Percentiles rank a stretch among this genome's conserved stretches.
These are phyloP conservation scores for Rossbeevera mucosa DNA, from an alignment of 768 basidiomycete genomes.

Conservation along the genomic window DNA sequence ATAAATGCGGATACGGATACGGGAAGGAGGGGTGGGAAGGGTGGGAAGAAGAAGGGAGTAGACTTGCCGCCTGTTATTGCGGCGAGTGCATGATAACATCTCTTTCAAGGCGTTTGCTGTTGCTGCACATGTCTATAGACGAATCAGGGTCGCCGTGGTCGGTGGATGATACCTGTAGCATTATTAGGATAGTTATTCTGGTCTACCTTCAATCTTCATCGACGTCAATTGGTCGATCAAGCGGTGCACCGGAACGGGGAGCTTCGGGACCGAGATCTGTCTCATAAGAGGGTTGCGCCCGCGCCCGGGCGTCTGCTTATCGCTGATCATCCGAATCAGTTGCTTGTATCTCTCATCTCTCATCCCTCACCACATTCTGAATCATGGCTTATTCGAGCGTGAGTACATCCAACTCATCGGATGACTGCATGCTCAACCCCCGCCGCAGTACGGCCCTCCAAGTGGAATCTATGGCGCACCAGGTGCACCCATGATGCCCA, in stretches of 20 bases:
- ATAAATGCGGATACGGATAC: conserved; percentile 5
- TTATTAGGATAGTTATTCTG: conserved; percentile 28
- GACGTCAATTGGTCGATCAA: too few relatives aligned
- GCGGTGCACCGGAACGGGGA: too few relatives aligned
- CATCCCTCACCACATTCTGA: neutral
- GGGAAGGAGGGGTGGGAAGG: conserved; percentile 13
- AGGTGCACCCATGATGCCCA: neutral
- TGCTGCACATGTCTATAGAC: conserved; percentile 16
- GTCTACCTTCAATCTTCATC: too few relatives aligned
- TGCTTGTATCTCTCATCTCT: neutral
- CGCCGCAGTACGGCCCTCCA: neutral
- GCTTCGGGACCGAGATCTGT: neutral
- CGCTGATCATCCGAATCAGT: conserved; percentile 6
- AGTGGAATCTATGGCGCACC: neutral
- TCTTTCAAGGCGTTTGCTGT: neutral
- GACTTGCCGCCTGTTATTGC: conserved; percentile 34
- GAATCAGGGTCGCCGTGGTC: conserved; percentile 6
- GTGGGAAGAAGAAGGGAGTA: conserved; percentile 24
- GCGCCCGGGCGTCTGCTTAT: conserved; percentile 3
- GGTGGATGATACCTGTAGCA: conserved; percentile 34
- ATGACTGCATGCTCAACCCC: too few relatives aligned
- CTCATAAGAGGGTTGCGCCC: neutral
- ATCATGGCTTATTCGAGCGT: conserved; percentile 21
- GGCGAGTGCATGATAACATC: conserved; percentile 24
- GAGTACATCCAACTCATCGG: neutral